Evolutionary conservation across 2,329 filamentous ascomycete species (phyloP), one percentile per base, ranked within the genome.

Genomic region (Paecilomyces sp.): DNA sequence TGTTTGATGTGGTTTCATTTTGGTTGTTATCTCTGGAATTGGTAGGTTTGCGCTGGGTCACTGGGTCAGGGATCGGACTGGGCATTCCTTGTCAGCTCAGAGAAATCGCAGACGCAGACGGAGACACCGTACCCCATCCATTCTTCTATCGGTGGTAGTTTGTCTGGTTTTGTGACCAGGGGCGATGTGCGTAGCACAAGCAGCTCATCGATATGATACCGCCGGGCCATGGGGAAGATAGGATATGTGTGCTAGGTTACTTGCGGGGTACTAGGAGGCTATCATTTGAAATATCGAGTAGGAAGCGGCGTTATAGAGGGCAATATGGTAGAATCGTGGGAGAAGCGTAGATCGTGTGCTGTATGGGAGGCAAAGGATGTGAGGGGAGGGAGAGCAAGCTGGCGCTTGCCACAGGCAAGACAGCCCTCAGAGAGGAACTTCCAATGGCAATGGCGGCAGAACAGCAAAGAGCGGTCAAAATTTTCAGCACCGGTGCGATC

Each of bases 111-210:
- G 63, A 56, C 50, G 55, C 36, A 25, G 11, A 58, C n/a, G n/a
- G 18, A 55, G 58, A 62, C 55, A 53, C 55, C 85, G 72, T 81
- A 96, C 89, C 93, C 92, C 91, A 97, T 96, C 92, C 92, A 97
- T 80, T 96, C 91, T 78, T 96, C 91, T 64, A 88, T 84, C 28
- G 91, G 89, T 65, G 92, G 92, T 54, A 97, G 83, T 64, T 83
- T 84, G 64, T 88, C 80, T 54, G 93, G 93, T 76, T 90, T 95
- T 67, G 83, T 80, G 70, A 92, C 92, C 74, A 96, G 81, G 65
- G 92, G 92, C 64, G 93, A 97, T 61, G 88, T 82, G 76, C 88
- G 85, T 69, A 97, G 80, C 73, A 83, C 82, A 68, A 91, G 80
- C 67, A 97, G 81, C 76, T 89, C 83, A 64, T 92, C 90, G 75